Evolutionary conservation across 1,139 yeast genomes (phyloP), one percentile per base, ranked within the genome.

Genomic region (Taiozyma sp.): DNA sequence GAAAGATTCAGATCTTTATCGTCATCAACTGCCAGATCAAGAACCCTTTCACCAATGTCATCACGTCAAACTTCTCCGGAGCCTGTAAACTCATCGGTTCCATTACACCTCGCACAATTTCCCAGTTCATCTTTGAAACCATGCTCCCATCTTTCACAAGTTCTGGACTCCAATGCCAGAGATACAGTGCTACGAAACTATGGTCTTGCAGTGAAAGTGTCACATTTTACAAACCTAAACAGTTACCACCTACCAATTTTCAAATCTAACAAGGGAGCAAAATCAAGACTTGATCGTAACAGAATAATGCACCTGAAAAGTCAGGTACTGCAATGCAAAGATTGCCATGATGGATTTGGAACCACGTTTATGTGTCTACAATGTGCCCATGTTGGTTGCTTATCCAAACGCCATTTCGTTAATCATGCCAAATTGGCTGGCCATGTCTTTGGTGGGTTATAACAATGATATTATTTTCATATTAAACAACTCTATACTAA

Each of bases 381-480:
- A 62, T 90, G 97, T 65, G 85, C 93, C 1, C 83, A 80, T 62
- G 81, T 86, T 49, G 96, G 96, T 1, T 90, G 97, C 64, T 73
- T 79, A 68, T 67, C 70, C 48, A 67, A 72, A 35, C 65, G 71
- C 41, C 96, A 88, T 68, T 83, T 86, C 32, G 68, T 73, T 51
- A 64, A 68, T 22, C 97, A 90, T 69, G 81, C 81, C 43, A 77
- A 77, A 59, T 64, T 71, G 37, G 72, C 76, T 19, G 84, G 83
- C 46, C 99, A 91, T 71, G 69, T 79, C 26, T 84, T 91, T 66
- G 96, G 91, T 56, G 72, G 62, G 61, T 71, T 56, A 45, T 9
- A 66, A 4, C 54, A 55, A n/a, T 10, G 14, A 21, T 13, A n/a
- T 5, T 14, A 5, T n/a, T 7, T 24, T 6, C 8, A 5, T 2